Evolutionary conservation across 148 eudicot species (phyloP).

Genomic region (Polygonum maritimum): DNA sequence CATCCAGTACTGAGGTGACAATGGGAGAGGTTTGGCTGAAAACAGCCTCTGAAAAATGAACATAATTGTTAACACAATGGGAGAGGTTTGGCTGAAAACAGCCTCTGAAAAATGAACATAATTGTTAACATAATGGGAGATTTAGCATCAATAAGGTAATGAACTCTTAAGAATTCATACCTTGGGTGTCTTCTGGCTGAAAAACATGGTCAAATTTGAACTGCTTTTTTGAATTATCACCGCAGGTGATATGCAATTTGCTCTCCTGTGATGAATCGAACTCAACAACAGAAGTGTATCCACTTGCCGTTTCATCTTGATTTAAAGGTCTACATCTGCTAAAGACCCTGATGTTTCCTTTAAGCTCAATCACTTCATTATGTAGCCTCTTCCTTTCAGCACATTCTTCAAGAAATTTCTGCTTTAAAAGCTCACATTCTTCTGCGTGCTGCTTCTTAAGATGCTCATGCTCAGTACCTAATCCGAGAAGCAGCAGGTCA

Average conservation of each 20-base stretch:
- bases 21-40: slow-evolving; percentile 60
- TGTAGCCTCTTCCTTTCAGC: slow-evolving; percentile 72
- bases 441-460: slow-evolving; percentile 50
- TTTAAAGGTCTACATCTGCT: slow-evolving; percentile 86
- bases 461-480: slow-evolving; percentile 65
- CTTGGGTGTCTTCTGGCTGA: slow-evolving; percentile 71
- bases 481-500: slow-evolving; percentile 5
- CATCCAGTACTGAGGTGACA: slow-evolving; percentile 53
- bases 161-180: slow-evolving; percentile 19
- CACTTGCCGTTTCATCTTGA: slow-evolving; percentile 56
- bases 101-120: slow-evolving; percentile 44
- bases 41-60: slow-evolving; percentile 55
- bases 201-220: slow-evolving; percentile 96
- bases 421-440: slow-evolving; percentile 48
- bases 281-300: slow-evolving; percentile 51
- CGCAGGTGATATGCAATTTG: slow-evolving; percentile 50
- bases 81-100: slow-evolving; percentile 59
- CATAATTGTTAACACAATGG: slow-evolving; percentile 35
- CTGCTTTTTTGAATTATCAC: slow-evolving; percentile 82
- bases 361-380: slow-evolving; percentile 95
- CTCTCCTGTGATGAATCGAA: slow-evolving; percentile 67
- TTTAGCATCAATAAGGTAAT: background rate
- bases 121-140: slow-evolving; percentile 21
- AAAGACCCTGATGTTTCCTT: slow-evolving; percentile 92
- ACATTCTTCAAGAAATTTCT: slow-evolving; percentile 61